Evolutionary conservation across 2,329 filamentous ascomycete genomes (phyloP).

Genomic region (Ceratocystis variospora): DNA sequence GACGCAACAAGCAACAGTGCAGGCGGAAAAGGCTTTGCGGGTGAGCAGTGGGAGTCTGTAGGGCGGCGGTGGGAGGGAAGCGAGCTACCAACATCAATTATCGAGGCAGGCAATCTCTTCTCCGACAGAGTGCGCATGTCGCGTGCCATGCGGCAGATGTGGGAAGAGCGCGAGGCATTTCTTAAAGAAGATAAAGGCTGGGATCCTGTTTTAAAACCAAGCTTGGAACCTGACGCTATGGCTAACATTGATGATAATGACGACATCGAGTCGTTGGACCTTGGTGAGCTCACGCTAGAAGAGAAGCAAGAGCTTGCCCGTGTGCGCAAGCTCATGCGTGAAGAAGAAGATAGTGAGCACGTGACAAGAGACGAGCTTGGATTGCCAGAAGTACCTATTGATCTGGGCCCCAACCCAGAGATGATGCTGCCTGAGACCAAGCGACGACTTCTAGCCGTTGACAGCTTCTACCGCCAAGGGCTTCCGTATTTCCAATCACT

Average conservation of each 20-base stretch:
- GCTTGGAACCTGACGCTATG: neutral
- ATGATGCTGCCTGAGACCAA: conserved; percentile 41
- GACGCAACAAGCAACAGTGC: conserved; percentile 80
- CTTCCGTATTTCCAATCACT: conserved; percentile 82
- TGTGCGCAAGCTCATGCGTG: conserved; percentile 31
- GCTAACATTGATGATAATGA: conserved; percentile 27
- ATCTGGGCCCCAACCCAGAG: conserved; percentile 36
- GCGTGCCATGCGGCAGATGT: conserved; percentile 78
- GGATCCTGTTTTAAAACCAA: conserved; percentile 39
- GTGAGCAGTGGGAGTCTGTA: conserved; percentile 64
- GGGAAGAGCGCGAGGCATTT: conserved; percentile 84
- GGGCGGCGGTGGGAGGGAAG: conserved; percentile 85
- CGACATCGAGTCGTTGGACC: conserved; percentile 35
- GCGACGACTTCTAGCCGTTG: conserved; percentile 56
- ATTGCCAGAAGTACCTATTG: conserved; percentile 19
- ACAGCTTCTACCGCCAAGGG: conserved; percentile 71
- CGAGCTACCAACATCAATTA: conserved; percentile 83
- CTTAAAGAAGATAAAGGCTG: conserved; percentile 88
- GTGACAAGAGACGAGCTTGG: conserved; percentile 25
- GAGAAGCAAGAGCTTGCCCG: conserved; percentile 32
- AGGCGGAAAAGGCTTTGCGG: conserved; percentile 75
- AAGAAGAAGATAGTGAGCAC: conserved; percentile 20
- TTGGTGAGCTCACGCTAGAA: conserved; percentile 32
- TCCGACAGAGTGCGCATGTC: conserved; percentile 83
- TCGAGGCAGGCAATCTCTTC: conserved; percentile 89